Percentiles rank a stretch among this genome's conserved stretches.
Conservation (phyloP, 1,284 basidiomycete genomes). For the Apiotrichum sp. region DNA sequence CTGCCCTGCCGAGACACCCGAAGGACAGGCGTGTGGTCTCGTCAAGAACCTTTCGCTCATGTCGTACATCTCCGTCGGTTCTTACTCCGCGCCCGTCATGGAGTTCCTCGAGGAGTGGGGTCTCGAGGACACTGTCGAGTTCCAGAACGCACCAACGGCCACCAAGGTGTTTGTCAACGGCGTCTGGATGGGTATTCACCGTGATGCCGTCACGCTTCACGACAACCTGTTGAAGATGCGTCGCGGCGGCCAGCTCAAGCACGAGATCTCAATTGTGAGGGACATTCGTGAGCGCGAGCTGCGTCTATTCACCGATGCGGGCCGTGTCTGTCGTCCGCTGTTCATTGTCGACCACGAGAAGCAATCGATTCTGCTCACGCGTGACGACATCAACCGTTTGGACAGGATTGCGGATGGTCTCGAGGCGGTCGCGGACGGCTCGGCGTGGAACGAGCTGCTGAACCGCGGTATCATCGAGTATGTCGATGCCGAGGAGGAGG, state of each 20-base stretch:
- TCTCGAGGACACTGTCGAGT: constrained; percentile 84
- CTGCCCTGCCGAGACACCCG: constrained; percentile 96
- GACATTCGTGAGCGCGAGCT: constrained; percentile 96
- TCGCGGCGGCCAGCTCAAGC: constrained; percentile 89
- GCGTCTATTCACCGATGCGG: constrained; percentile 91
- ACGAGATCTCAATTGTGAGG: constrained; percentile 92
- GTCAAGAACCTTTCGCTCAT: constrained; percentile 98
- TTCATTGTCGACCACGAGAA: constrained; percentile 90
- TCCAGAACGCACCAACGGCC: constrained; percentile 71
- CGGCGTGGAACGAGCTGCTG: constrained; percentile 80
- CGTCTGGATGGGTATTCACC: constrained; percentile 99
- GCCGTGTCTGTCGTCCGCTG: constrained; percentile 90
- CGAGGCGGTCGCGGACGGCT: constrained; percentile 54
- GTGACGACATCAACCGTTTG: constrained; percentile 66
- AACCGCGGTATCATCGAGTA: constrained; percentile 87
- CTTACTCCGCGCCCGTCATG: constrained; percentile 90
- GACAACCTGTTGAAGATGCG: constrained; percentile 88
- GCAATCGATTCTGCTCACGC: constrained; percentile 67
- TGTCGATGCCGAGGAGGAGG: constrained; percentile 97
- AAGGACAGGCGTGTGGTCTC: constrained; percentile 98
- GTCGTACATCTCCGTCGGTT: constrained; percentile 97
- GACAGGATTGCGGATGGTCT: constrained; percentile 47
- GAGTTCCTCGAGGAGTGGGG: constrained; percentile 99
- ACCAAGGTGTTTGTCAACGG: constrained; percentile 99
- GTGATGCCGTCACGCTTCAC: constrained; percentile 85